Conservation (phyloP, 2,329 filamentous ascomycete species). For the Microdochium paspali region DNA sequence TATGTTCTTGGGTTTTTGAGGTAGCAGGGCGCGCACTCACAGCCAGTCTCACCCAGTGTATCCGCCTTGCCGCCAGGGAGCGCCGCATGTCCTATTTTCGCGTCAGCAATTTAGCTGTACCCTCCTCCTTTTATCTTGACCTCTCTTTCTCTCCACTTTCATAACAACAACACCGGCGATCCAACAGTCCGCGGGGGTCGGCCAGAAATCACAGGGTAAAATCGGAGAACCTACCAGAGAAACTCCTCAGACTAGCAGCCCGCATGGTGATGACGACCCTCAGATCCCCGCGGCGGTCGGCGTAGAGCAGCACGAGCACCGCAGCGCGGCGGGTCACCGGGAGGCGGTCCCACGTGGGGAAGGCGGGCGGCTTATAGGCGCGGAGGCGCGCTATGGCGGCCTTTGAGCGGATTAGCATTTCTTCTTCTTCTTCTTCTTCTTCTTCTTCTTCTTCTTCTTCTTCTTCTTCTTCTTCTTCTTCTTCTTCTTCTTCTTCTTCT, state of each 20-base stretch:
- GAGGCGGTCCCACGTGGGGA: conserved; percentile 52
- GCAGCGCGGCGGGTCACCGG: conserved; percentile 66
- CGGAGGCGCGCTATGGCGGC: conserved; percentile 51
- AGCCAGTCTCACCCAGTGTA: conserved; percentile 46
- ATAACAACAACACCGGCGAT: background rate
- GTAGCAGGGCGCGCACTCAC: no score
- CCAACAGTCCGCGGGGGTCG: no score
- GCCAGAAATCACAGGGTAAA: background rate
- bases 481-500: no score
- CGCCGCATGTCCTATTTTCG: conserved; percentile 57
- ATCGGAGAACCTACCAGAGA: conserved; percentile 42
- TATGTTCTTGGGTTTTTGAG: background rate
- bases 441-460: background rate
- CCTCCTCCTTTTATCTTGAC: background rate
- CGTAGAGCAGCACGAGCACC: conserved; percentile 80
- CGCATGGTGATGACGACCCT: conserved; percentile 62
- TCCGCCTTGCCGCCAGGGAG: conserved; percentile 73
- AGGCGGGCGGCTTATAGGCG: conserved; percentile 50
- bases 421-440: conserved; percentile 1
- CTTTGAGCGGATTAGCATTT: conserved; percentile 29
- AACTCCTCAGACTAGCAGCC: conserved; percentile 52
- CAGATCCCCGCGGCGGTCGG: conserved; percentile 72
- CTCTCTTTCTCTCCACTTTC: background rate
- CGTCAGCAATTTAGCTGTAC: background rate
- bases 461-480: background rate